Percentiles rank a stretch among this genome's conserved stretches.
phyloP scores from a whole-genome alignment of 257 asterid genomes.

The Capsicum baccatum region DNA sequence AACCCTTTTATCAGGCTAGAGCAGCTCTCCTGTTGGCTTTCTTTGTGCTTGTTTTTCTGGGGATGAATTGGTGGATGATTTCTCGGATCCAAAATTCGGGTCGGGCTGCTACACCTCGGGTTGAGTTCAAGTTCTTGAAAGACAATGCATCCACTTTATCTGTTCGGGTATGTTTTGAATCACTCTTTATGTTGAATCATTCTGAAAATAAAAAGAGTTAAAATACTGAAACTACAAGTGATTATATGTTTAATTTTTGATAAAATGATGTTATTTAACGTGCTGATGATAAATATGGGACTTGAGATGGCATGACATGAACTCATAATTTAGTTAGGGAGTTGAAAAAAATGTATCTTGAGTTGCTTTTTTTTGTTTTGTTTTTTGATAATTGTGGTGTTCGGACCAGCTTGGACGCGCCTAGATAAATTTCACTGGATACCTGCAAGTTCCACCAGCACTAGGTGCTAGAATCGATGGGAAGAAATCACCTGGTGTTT shows the following conservation, averaged over 20 bases:
- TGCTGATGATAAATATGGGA: neutral
- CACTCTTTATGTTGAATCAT: conserved; percentile 27
- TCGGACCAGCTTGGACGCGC: no score
- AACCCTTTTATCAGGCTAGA: conserved; percentile 55
- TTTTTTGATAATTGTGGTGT: no score
- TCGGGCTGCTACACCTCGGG: conserved; percentile 34
- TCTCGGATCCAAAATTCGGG: conserved; percentile 70
- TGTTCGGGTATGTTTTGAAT: conserved; percentile 56
- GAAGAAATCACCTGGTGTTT: no score
- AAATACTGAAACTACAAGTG: no score
- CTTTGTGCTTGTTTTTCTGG: conserved; percentile 53
- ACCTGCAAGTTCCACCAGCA: no score
- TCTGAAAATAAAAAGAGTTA: neutral
- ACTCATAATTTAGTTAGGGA: neutral
- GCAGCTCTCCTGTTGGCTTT: conserved; percentile 46
- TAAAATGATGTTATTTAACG: neutral
- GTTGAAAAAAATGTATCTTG: neutral
- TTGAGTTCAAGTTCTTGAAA: conserved; percentile 61
- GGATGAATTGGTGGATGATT: conserved; percentile 82
- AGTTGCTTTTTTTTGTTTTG: no score
- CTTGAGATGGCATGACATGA: neutral
- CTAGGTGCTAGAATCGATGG: no score
- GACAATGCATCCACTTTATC: conserved; percentile 60
- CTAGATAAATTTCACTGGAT: no score
- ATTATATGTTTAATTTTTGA: neutral